These are phyloP conservation scores for Solanum clarkiae DNA, from an alignment of 257 asterid genomes.

Conservation along the genomic window DNA sequence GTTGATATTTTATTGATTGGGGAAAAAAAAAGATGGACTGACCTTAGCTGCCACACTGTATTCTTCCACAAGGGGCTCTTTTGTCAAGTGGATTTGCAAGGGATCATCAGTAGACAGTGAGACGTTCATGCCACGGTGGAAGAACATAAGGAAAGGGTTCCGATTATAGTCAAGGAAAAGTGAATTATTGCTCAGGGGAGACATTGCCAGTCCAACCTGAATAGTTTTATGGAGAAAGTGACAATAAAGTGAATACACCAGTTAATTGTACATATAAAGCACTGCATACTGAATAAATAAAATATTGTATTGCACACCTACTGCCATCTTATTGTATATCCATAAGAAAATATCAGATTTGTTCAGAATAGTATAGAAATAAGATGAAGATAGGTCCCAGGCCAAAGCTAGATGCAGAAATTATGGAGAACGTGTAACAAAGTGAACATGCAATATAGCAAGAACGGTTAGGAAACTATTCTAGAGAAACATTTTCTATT, in stretches of 20 bases:
- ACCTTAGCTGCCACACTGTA: constrained; percentile 98
- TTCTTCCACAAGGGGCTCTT: constrained; percentile 94
- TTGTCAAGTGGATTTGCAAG: constrained; percentile 83
- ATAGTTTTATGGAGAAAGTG: not conserved
- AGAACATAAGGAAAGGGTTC: constrained; percentile 83
- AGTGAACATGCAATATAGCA: not conserved
- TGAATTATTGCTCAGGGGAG: constrained; percentile 94
- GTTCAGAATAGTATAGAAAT: not conserved
- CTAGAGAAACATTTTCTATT: not conserved
- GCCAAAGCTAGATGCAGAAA: not conserved
- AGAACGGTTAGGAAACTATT: not conserved
- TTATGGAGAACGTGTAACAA: not conserved
- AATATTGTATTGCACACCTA: not conserved
- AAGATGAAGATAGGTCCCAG: not conserved
- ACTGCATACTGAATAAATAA: not conserved
- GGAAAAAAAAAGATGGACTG: not conserved
- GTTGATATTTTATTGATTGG: not conserved
- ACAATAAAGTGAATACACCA: not conserved
- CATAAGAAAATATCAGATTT: not conserved
- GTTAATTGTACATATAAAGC: not conserved
- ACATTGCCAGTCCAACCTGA: constrained; percentile 95
- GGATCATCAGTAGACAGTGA: constrained; percentile 89
- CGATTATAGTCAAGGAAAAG: constrained; percentile 86
- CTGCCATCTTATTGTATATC: not conserved
- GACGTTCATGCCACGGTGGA: constrained; percentile 86